Conservation (phyloP, 2,329 filamentous ascomycete genomes). For the Aspergillus sp. region DNA sequence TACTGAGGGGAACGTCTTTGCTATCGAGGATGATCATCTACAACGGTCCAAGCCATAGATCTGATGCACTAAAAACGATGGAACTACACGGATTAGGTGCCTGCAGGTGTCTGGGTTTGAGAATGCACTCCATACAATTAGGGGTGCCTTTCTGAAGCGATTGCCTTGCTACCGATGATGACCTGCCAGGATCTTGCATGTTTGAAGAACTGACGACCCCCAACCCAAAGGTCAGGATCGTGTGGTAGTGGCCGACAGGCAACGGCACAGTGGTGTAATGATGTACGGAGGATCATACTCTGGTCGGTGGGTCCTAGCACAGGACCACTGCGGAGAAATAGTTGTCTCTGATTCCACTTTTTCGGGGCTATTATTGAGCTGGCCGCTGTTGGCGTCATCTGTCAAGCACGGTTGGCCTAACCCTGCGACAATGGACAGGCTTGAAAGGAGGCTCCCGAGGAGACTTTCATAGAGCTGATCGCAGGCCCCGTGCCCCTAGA, state of each 20-base stretch:
- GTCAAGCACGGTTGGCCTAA: slow-evolving; percentile 4
- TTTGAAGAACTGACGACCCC: not conserved
- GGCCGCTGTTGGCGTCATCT: slow-evolving; percentile 9
- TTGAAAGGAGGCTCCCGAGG: not conserved
- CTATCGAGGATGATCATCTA: too few relatives aligned
- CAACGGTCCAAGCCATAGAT: slow-evolving; percentile 8
- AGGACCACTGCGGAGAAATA: slow-evolving; percentile 16
- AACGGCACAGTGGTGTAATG: not conserved
- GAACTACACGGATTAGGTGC: slow-evolving; percentile 1
- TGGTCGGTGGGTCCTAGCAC: slow-evolving; percentile 9
- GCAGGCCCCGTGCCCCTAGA: not conserved
- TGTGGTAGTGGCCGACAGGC: too few relatives aligned
- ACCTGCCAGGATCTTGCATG: not conserved
- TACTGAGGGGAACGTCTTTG: too few relatives aligned
- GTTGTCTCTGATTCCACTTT: slow-evolving; percentile 9
- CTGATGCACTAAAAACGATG: not conserved
- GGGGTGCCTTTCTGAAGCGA: not conserved
- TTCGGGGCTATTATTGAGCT: too few relatives aligned
- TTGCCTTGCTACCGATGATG: not conserved
- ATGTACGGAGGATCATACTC: not conserved
- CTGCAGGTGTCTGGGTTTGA: slow-evolving; percentile 1
- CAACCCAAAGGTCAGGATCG: too few relatives aligned
- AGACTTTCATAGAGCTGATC: not conserved
- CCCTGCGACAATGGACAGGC: not conserved
- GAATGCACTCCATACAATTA: not conserved